phyloP scores from a whole-genome alignment of 2,329 filamentous ascomycete species.

The Pseudomassariella vexata region DNA sequence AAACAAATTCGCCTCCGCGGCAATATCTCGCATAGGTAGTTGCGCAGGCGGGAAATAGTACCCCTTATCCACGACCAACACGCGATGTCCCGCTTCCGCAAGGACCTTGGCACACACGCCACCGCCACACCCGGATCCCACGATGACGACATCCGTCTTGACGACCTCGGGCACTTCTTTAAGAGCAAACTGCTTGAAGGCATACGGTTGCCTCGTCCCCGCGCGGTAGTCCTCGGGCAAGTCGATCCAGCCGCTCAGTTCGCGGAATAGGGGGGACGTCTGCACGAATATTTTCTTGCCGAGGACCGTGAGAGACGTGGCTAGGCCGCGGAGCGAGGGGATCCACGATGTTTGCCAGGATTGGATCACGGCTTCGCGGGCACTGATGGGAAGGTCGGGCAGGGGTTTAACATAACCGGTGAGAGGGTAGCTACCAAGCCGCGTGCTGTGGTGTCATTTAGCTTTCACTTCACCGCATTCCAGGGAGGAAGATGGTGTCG shows the following conservation, averaged over 20 bases:
- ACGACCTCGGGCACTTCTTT: constrained; percentile 39
- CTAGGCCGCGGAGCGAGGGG: constrained; percentile 37
- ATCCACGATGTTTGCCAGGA: constrained; percentile 42
- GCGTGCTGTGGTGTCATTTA: constrained; percentile 29
- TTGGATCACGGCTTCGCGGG: constrained; percentile 41
- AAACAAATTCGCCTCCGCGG: constrained; percentile 50
- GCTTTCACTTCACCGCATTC: neutral
- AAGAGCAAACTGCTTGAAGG: constrained; percentile 38
- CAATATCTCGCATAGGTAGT: constrained; percentile 56
- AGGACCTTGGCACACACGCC: constrained; percentile 64
- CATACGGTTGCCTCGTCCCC: constrained; percentile 34
- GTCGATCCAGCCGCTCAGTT: constrained; percentile 37
- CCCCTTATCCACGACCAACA: constrained; percentile 64
- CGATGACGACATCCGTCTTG: constrained; percentile 62
- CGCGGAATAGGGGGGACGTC: constrained; percentile 35
- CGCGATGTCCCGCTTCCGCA: constrained; percentile 42
- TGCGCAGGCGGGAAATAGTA: constrained; percentile 59
- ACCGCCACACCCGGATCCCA: constrained; percentile 68
- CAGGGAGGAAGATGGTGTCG: neutral
- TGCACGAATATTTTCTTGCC: constrained; percentile 38
- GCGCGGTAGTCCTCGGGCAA: constrained; percentile 30
- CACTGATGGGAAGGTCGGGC: constrained; percentile 38
- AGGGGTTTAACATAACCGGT: constrained; percentile 46
- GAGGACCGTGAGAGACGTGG: constrained; percentile 36
- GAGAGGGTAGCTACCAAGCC: constrained; percentile 42